A percentile compares a stretch with the other conserved stretches of the same genome.
Evolutionary conservation across 371 early-diverging fungal species (phyloP).

Genomic region (Mortierella sp.): DNA sequence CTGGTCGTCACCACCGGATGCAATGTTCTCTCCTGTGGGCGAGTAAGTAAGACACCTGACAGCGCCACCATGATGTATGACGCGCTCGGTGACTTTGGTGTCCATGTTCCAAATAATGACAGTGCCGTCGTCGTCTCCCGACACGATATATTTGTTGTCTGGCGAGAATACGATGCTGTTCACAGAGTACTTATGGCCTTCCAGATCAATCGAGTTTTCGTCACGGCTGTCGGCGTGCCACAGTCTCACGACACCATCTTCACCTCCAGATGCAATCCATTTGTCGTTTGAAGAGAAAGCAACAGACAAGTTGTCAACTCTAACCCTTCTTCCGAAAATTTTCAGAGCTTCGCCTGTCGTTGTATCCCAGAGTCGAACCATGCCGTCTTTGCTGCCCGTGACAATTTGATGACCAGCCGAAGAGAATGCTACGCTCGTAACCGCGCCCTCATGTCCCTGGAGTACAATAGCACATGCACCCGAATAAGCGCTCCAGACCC

Average conservation of each 20-base stretch:
- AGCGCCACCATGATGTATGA: neutral
- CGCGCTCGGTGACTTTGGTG: neutral
- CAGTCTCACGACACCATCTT: neutral
- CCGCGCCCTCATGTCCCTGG: neutral
- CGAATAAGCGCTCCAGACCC: neutral
- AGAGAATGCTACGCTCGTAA: neutral
- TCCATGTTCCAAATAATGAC: neutral
- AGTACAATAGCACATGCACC: too few species aligned
- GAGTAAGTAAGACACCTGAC: neutral
- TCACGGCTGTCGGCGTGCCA: neutral
- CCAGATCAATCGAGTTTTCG: neutral
- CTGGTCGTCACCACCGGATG: neutral
- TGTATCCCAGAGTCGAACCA: neutral
- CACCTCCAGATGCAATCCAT: neutral
- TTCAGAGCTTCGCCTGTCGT: too few species aligned
- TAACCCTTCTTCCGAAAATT: too few species aligned
- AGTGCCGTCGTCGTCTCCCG: neutral
- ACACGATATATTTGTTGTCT: too few species aligned
- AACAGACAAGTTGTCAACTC: neutral
- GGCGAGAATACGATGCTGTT: neutral
- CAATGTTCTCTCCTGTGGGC: neutral
- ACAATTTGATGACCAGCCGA: neutral
- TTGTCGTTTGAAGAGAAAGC: neutral
- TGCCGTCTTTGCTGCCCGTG: neutral
- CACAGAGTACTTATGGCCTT: neutral